Base-by-base conservation (phyloP, 2,329 filamentous ascomycete species). In the Colletotrichum caudatum region DNA sequence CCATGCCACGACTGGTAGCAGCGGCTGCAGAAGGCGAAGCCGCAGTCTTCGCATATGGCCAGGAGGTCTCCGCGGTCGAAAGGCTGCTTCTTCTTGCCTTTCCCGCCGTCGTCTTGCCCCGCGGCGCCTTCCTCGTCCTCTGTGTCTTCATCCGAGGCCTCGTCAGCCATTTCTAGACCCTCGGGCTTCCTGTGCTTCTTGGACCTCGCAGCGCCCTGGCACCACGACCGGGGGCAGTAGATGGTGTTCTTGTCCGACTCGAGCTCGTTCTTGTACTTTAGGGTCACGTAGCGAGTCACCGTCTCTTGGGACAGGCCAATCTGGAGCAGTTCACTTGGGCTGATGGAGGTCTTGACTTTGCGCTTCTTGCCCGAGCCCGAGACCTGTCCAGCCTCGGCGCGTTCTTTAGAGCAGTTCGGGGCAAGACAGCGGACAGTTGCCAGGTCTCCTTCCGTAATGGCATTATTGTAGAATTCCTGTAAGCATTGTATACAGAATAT, bases 151-250 rank as follows among this genome's bases (percentile, higher is more conserved):
- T 83, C 80, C 0, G 83, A 81, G 12, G 87, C 85, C 20, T 85
- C 84, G 59, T 89, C 88, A 23, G 85, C 84, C 29, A 90, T 84
- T 72, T 92, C 87, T 1, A 92, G 83, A 5, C 91, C 91, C n/a
- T 86, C 81, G 5, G 91, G 92, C 78, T 93, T 94, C 71, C 87
- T 91, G 80, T 93, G 90, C 76, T 88, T 90, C 78, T 91, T 93
- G 29, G 92, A 94, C 57, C 90, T 89, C 35, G 95, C 95, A 3
- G 95, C 93, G 7, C 94, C 95, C 80, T 96, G 93, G 79, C 96
- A 99, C 94, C 95, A 98, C 67, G 91, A 87, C 11, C 96, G 90
- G 0, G 96, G 96, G 77, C 96, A 99, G 80, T 97, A 98, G 44
- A 98, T 88, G 0, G 95, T 98, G 70, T 91, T 92, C 78, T 95